Conservation (phyloP, 2,329 filamentous ascomycete species). For the Sordariomycetes sp. region DNA sequence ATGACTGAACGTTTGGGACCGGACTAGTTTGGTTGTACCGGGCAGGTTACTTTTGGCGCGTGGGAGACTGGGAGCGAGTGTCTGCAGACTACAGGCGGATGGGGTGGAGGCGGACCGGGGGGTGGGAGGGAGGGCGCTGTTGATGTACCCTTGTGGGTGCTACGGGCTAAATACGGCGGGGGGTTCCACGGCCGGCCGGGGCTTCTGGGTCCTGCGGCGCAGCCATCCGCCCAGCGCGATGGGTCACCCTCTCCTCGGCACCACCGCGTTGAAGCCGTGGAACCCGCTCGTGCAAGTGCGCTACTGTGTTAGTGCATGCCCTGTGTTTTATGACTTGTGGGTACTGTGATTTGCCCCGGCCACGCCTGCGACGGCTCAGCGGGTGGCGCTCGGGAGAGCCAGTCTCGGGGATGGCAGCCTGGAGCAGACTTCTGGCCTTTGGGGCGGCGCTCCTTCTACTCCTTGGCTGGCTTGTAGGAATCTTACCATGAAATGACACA, state of each 20-base stretch:
- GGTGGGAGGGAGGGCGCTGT: background rate
- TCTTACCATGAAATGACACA: background rate
- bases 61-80: background rate
- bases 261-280: background rate
- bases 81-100: background rate
- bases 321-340: background rate
- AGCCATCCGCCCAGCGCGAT: background rate
- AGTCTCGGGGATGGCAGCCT: background rate
- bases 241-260: background rate
- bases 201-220: no score
- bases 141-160: background rate
- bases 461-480: background rate
- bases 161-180: background rate
- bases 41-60: background rate
- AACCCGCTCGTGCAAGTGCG: background rate
- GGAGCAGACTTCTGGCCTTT: background rate
- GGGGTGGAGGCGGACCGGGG: background rate
- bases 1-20: background rate
- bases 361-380: background rate
- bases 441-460: background rate
- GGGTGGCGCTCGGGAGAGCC: background rate
- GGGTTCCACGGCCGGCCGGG: no score
- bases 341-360: background rate
- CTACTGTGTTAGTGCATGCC: background rate
- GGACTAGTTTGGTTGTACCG: background rate